Evolutionary conservation across 2,329 filamentous ascomycete species (phyloP), one percentile per base, ranked within the genome.

Genomic region (Colletotrichum spinosum): DNA sequence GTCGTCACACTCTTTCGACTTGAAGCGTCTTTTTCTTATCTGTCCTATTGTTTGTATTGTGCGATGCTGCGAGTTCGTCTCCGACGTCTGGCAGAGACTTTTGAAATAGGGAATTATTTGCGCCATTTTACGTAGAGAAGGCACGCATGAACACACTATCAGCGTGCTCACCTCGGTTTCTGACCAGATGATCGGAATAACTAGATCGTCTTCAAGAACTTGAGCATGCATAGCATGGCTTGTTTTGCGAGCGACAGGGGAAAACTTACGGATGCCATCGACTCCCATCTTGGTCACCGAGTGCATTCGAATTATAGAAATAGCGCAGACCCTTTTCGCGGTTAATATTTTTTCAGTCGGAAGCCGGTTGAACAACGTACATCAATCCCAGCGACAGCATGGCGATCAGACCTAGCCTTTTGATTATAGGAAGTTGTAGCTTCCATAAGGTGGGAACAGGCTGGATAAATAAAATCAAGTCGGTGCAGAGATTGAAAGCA

Each of bases 381-480:
- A 73, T 58, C 25, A 73, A 63, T 44, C 70, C 72, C 4, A 72
- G 55, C 1, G 71, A 73, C 13, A 73, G 38, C 71, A 74, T 73
- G 13, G 60, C 60, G 39, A 70, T 69, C 11, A 73, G 60, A 4
- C 70, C 70, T 15, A 73, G 55, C 38, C 71, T 64, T 60, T 73
- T 73, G 6, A 67, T 65, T 3, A 70, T 8, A 2, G 71, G 76
- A n/a, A 78, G 68, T 34, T 77, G 74, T 17, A 79, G 63, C 33
- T 71, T 73, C 64, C 72, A 73, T 64, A 78, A 73, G 12, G 73
- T 69, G 1, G 77, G 77, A 12, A 79, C 75, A 3, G 77, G 77
- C 51, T 78, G 72, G n/a, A 76, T 67, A 58, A 78, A 77, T 12
- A 79, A 67, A n/a, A 75, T 68, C 38, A 79, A 70, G 53, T 78